Evolutionary conservation across 768 basidiomycete genomes (phyloP), one percentile per base, ranked within the genome.

Genomic region (Tulasnella sp.): DNA sequence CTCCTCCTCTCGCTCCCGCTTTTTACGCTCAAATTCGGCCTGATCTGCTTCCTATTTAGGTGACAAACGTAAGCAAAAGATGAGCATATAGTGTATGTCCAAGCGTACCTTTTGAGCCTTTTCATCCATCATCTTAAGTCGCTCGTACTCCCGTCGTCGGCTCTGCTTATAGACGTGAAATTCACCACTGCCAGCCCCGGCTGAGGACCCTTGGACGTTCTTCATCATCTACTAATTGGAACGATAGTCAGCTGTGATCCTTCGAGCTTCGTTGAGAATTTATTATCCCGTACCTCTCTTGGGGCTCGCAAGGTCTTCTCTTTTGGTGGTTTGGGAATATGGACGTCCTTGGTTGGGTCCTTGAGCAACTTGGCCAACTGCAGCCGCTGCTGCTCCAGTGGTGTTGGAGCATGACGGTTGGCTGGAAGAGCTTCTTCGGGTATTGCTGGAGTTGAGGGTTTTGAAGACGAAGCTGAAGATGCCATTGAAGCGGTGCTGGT

Each of bases 161-260:
- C 92, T 92, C 24, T 97, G 97, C 84, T 99, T 99, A 87, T 99
- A 99, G 0, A 99, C 98, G 84, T 99, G 98, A 84, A 99, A 98
- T 85, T 97, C 97, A 62, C 97, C 97, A 79, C 94, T 95, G 75
- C 98, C 98, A 24, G 98, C 98, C 71, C 97, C 98, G 9, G 98
- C 96, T 85, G 94, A 95, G 21, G 95, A 97, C 0, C 98, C 98
- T 85, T 98, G 97, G 9, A 99, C 97, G 83, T 99, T 99, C 89
- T 98, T 98, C 94, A 99, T 98, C 94, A 96, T 96, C 85, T 96
- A 75, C 62, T 68, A 14, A 34, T 36, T 42, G 16, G n/a, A 74
- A 36, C 19, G 18, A 52, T n/a, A 42, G 71, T 79, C 24, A 79
- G 58, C 56, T 72, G 39, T 68, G 18, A 10, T 68, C 62, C 1